Evolutionary conservation across 352 stramenopile species (phyloP), one percentile per base, ranked within the genome.

Genomic region (Globisporangium orthogonon): DNA sequence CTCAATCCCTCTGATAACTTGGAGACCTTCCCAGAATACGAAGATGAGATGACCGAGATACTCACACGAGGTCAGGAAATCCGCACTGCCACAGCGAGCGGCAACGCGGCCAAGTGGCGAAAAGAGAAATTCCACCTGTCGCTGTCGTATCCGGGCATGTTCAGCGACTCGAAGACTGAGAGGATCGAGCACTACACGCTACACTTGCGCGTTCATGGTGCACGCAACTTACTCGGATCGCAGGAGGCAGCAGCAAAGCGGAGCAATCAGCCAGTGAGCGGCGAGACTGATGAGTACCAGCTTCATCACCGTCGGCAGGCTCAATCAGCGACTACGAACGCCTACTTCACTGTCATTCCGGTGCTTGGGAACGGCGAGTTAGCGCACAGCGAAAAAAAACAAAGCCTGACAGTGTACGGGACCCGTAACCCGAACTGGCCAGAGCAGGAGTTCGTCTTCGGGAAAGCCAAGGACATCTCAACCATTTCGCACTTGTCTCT

Each of bases 341-440:
- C 77, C n/a, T 91, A 83, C 50, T 89, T 89, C 52, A 88, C 81
- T 1, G 61, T 88, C 15, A 82, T 85, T 35, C 76, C 81, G 11
- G 76, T 91, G 23, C 61, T 74, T 14, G 58, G 56, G 1, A 67
- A 73, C 33, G 76, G 78, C 7, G 66, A 71, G 4, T 39, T 86
- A 3, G 67, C 74, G 23, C 63, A 76, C 47, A 31, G 52, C 0
- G 78, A 87, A 46, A 64, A 65, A 31, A 70, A 83, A 41, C 78
- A 91, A 52, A 83, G 78, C 41, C 44, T 89, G 13, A 89, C 81
- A 10, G 78, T 91, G 7, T 91, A 89, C 50, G 73, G 77, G 10
- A 81, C 71, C 15, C 60, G 69, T 2, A 73, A 76, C 67, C 81
- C 81, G 15, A 67, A 65, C 30, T 91, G 81, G 81, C 81, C 78